phyloP scores from a whole-genome alignment of 2,329 filamentous ascomycete species.

The Aureobasidium sp. region DNA sequence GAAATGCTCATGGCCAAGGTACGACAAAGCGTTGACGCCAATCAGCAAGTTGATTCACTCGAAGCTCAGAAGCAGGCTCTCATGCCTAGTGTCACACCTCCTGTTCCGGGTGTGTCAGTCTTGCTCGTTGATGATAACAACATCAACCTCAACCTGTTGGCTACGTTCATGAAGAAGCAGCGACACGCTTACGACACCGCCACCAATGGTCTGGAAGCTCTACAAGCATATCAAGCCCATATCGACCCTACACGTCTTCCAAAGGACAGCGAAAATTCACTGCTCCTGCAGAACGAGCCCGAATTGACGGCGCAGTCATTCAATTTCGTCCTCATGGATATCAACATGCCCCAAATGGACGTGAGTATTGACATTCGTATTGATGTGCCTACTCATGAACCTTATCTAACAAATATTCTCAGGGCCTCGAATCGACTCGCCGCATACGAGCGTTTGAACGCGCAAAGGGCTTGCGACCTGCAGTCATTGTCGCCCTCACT shows the following conservation, averaged over 20 bases:
- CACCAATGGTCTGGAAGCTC: constrained; percentile 42
- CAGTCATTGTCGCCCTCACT: constrained; percentile 28
- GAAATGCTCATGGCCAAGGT: background rate
- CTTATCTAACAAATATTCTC: background rate
- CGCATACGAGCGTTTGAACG: constrained; percentile 12
- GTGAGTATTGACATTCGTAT: background rate
- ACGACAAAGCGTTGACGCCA: background rate
- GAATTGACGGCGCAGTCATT: background rate
- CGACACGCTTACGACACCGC: constrained; percentile 25
- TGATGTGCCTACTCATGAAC: background rate
- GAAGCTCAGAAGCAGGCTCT: constrained; percentile 4
- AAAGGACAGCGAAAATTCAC: constrained; percentile 16
- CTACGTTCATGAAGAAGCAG: constrained; percentile 22
- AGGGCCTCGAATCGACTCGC: constrained; percentile 8
- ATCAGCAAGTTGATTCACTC: background rate
- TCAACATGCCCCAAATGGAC: constrained; percentile 17
- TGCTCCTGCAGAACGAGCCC: background rate
- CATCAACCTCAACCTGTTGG: constrained; percentile 26
- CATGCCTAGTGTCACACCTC: background rate
- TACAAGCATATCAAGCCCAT: constrained; percentile 33
- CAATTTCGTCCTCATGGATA: constrained; percentile 43
- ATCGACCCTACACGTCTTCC: constrained; percentile 15
- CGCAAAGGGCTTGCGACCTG: constrained; percentile 8
- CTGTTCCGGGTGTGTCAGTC: constrained; percentile 15
- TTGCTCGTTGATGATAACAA: constrained; percentile 30